Percentiles rank a stretch among this genome's conserved stretches.
Evolutionary conservation across 2,329 filamentous ascomycete species (phyloP).

Genomic region (Aspergillus costaricaensis): DNA sequence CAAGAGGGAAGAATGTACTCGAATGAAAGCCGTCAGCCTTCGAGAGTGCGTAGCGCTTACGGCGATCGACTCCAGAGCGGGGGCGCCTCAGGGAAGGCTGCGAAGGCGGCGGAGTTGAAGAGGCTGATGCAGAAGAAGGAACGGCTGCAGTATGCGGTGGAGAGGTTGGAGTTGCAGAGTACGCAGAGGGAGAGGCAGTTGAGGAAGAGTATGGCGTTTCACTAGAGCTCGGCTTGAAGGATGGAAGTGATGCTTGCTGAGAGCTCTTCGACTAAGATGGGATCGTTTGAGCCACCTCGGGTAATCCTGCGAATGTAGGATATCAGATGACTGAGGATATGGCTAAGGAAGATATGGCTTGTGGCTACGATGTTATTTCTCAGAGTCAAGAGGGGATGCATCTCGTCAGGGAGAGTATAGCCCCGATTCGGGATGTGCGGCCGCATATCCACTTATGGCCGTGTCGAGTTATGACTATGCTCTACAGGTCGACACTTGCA

Average conservation of each 20-base stretch:
- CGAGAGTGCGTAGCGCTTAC: conserved; percentile 22
- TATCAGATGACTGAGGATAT: not conserved
- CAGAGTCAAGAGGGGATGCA: no score
- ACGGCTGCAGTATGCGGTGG: conserved; percentile 80
- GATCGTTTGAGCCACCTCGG: no score
- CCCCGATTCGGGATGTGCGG: no score
- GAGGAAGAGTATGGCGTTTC: conserved; percentile 70
- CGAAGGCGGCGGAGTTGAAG: conserved; percentile 61
- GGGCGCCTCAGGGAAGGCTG: conserved; percentile 30
- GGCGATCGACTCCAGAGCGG: conserved; percentile 22
- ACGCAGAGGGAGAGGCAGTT: conserved; percentile 71
- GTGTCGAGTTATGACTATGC: no score
- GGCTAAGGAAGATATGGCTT: no score
- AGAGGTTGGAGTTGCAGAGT: conserved; percentile 82
- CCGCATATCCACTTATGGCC: no score
- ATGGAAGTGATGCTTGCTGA: not conserved
- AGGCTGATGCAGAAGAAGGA: conserved; percentile 80
- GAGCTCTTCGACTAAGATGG: no score
- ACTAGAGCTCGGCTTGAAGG: conserved; percentile 23
- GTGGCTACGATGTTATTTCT: no score
- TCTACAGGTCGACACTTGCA: no score
- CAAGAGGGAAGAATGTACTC: conserved; percentile 70
- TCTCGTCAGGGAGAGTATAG: no score
- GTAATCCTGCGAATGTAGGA: no score
- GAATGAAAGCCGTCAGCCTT: conserved; percentile 36